These are phyloP conservation scores for Neopestalotiopsis sp. DNA, from an alignment of 2,329 filamentous ascomycete species.

Conservation along the genomic window DNA sequence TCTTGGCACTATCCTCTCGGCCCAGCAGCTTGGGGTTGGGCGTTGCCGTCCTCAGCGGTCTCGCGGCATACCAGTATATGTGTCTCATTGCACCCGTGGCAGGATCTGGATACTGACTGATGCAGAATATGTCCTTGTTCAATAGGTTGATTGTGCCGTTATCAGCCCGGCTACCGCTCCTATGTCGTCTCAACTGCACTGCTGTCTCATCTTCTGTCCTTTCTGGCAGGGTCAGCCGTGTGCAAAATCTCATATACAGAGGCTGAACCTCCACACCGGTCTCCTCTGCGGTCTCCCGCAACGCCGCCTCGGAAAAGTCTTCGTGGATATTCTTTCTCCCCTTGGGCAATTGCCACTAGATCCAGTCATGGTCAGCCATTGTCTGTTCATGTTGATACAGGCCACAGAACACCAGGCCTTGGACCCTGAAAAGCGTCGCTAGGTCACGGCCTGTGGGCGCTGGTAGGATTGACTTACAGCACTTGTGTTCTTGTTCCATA, in stretches of 20 bases:
- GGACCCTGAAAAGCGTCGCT: background rate
- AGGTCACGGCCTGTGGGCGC: too few species aligned
- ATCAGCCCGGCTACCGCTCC: background rate
- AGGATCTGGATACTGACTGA: constrained; percentile 14
- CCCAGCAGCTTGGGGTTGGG: constrained; percentile 6
- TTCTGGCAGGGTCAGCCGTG: constrained; percentile 45
- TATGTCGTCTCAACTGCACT: constrained; percentile 3
- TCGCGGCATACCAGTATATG: constrained; percentile 18
- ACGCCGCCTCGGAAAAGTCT: constrained; percentile 44
- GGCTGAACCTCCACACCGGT: constrained; percentile 47
- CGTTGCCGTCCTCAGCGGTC: background rate
- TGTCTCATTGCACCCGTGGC: constrained; percentile 17
- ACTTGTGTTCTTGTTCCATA: constrained; percentile 9
- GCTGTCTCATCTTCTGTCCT: constrained; percentile 19
- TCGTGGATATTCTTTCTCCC: constrained; percentile 51
- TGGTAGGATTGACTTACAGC: background rate
- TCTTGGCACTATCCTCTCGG: constrained; percentile 1
- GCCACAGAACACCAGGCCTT: background rate
- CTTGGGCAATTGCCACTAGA: constrained; percentile 19
- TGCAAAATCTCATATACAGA: constrained; percentile 45
- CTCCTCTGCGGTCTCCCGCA: constrained; percentile 54
- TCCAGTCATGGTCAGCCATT: background rate
- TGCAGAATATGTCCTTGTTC: constrained; percentile 17
- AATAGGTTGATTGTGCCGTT: constrained; percentile 10
- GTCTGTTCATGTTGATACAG: background rate